Evolutionary conservation across 345 rosid genomes (phyloP), one percentile per base, ranked within the genome.

Genomic region (Populus tremula): DNA sequence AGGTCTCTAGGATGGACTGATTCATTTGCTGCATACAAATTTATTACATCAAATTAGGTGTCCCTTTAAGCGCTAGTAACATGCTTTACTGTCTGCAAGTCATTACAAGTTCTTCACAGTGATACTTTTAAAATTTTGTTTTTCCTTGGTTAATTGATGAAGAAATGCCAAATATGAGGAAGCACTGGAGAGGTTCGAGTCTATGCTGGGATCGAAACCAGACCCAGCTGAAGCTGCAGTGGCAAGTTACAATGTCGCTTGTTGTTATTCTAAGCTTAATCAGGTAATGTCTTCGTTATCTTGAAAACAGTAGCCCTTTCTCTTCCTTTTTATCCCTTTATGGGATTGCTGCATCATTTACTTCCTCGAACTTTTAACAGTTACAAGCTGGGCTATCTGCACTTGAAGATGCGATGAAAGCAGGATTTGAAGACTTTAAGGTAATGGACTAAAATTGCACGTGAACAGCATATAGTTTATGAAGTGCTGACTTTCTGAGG

Each of bases 181-280:
- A 85, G 97, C 98, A 43, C 73, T 88, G 86, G 93, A 83, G 89
- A 96, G 85, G 75, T 95, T 95, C 74, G 99, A 95, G 88, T 95
- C 98, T 29, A 96, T 93, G n/a, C 70, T 93, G 83, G 99, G 99
- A 67, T 90, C 96, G 16, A 95, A 85, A 89, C 98, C 99, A 64
- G 89, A 91, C 29, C 79, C 84, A 21, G 75, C 72, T 29, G 98
- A 95, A 87, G 87, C 97, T 84, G 78, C 99, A 3, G 90, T 91
- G 23, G 93, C 98, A 29, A 88, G 97, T 84, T 93, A 93, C 90
- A 93, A 95, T 83, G 98, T 96, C 35, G 97, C 99, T 39, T 95
- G 94, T 81, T 93, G 98, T 77, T 95, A 92, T 84, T 90, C 96
- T 33, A 93, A 91, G 89, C 97, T 95, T 76, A 85, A 91, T 85